Conservation (phyloP, 192 early-diverging fungal species). For the Backusella parvicylindrica region DNA sequence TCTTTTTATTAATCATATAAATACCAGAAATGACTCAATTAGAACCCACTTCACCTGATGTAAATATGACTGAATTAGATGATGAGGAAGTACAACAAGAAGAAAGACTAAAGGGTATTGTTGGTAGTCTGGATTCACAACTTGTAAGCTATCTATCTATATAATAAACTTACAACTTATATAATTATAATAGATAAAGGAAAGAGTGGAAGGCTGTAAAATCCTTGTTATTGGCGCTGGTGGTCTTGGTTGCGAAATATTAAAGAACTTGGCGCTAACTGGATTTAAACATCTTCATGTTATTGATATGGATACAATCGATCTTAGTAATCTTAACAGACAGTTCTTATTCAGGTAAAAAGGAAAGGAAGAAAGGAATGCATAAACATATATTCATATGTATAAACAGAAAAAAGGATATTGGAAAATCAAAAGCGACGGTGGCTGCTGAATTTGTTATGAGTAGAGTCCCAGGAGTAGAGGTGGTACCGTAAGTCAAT, state of each 20-base stretch:
- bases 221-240: conserved; percentile 83
- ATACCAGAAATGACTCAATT: neutral
- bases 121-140: neutral
- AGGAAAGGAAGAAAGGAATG: neutral
- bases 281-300: conserved; percentile 81
- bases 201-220: conserved; percentile 49
- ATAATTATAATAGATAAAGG: neutral
- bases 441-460: conserved; percentile 77
- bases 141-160: neutral
- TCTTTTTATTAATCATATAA: neutral
- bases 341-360: conserved; percentile 76
- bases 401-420: conserved; percentile 53
- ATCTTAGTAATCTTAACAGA: conserved; percentile 79
- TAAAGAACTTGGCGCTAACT: conserved; percentile 77
- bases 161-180: neutral
- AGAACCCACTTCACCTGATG: neutral
- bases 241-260: conserved; percentile 81
- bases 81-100: neutral
- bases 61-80: neutral
- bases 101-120: neutral
- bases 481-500: conserved; percentile 62
- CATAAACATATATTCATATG: neutral
- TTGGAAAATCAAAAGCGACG: conserved; percentile 74
- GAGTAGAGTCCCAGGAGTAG: conserved; percentile 61
- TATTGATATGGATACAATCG: conserved; percentile 90